These are phyloP conservation scores for Rhytidiadelphus loreus DNA, from an alignment of 225 moss, liverwort and hornwort species.

Conservation along the genomic window DNA sequence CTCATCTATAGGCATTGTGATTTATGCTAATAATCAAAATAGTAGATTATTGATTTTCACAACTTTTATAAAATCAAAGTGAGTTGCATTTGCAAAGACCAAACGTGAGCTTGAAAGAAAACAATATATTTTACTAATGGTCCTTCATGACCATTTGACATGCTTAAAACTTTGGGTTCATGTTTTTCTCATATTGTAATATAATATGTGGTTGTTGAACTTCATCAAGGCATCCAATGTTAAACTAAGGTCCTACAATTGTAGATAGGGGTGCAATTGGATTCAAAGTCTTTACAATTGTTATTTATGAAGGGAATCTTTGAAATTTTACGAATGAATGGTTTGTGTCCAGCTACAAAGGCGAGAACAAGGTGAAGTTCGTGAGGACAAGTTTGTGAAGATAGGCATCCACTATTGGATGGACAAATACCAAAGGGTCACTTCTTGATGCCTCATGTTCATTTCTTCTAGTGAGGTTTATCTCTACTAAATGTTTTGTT, in stretches of 20 bases:
- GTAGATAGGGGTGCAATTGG: background rate
- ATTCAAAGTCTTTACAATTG: accelerated
- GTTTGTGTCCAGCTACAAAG: background rate
- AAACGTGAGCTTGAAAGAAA: background rate
- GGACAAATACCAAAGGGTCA: constrained; percentile 29
- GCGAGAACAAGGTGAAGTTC: constrained; percentile 5
- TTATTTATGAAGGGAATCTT: background rate
- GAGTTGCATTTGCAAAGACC: background rate
- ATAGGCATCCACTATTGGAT: constrained; percentile 14
- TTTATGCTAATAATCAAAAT: background rate
- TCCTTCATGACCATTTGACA: background rate
- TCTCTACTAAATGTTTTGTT: background rate
- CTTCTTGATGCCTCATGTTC: background rate
- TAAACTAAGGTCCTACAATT: no score
- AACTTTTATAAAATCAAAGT: background rate
- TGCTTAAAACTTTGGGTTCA: background rate
- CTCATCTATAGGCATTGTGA: background rate
- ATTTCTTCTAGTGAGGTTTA: background rate
- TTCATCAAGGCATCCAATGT: background rate
- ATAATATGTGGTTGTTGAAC: background rate
- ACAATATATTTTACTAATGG: background rate
- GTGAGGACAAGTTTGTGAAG: constrained; percentile 8
- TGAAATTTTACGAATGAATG: background rate
- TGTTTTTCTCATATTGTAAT: background rate
- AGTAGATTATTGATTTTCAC: background rate